Percentiles rank a stretch among this genome's conserved stretches.
These are phyloP conservation scores for Sporothrix pallida DNA, from an alignment of 2,329 filamentous ascomycete species.

Conservation along the genomic window DNA sequence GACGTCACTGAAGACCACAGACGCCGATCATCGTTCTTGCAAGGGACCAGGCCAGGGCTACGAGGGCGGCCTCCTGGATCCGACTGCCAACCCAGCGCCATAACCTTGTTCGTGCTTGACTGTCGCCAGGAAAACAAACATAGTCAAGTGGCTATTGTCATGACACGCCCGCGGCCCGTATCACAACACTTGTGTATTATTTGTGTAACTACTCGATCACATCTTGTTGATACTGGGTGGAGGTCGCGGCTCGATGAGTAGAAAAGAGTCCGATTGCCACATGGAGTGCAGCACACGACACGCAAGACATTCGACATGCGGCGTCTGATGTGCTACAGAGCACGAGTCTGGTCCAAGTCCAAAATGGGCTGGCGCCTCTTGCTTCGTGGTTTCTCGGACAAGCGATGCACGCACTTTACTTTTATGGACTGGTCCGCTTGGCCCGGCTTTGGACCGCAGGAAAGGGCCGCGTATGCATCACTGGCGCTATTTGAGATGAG, in stretches of 20 bases:
- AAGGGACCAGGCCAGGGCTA: not conserved
- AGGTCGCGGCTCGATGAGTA: not conserved
- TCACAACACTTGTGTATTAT: not conserved
- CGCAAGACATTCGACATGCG: not conserved
- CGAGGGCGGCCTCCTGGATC: not conserved
- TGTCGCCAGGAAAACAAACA: not conserved
- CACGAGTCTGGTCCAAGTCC: too few relatives aligned
- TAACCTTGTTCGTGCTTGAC: not conserved
- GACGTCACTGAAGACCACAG: constrained; percentile 9
- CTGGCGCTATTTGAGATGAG: not conserved
- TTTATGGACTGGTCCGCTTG: not conserved
- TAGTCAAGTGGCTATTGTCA: not conserved
- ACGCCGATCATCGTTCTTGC: not conserved
- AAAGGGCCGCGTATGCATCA: not conserved
- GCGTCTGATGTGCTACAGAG: not conserved
- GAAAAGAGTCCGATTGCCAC: not conserved
- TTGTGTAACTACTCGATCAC: not conserved
- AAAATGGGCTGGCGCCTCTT: too few relatives aligned
- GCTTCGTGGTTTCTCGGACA: constrained; percentile 4
- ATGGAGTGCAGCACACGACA: constrained; percentile 7
- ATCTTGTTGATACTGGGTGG: too few relatives aligned
- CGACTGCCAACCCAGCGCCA: constrained; percentile 10
- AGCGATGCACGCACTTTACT: not conserved
- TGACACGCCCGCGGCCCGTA: not conserved
- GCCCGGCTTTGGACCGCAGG: not conserved